Conservation (phyloP, 2,329 filamentous ascomycete species). For the Aureobasidium sp. region DNA sequence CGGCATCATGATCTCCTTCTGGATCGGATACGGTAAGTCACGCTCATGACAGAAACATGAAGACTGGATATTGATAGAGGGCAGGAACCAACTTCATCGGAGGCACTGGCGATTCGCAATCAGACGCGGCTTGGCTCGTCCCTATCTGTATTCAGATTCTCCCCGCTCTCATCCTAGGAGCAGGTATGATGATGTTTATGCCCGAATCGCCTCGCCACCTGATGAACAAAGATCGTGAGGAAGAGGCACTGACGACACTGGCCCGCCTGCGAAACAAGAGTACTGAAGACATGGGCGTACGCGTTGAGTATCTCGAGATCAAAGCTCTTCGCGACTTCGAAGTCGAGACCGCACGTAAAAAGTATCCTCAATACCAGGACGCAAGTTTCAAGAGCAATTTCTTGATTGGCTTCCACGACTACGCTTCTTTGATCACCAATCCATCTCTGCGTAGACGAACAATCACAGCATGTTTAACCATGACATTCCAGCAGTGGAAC, state of each 20-base stretch:
- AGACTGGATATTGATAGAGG: neutral
- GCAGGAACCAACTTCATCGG: conserved; percentile 36
- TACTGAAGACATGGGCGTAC: conserved; percentile 57
- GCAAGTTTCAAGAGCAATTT: conserved; percentile 18
- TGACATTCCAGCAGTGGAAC: conserved; percentile 28
- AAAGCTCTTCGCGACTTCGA: conserved; percentile 71
- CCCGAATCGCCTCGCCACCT: conserved; percentile 72
- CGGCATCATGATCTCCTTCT: conserved; percentile 24
- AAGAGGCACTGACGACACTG: conserved; percentile 57
- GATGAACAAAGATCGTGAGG: conserved; percentile 59
- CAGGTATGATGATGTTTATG: conserved; percentile 67
- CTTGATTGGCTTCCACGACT: conserved; percentile 18
- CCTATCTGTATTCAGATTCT: conserved; percentile 63
- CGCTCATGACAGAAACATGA: no score
- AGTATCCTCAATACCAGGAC: conserved; percentile 51
- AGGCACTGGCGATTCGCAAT: conserved; percentile 50
- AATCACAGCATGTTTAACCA: conserved; percentile 43
- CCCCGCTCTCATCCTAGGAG: conserved; percentile 56
- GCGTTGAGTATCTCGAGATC: conserved; percentile 74
- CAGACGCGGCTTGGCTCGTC: conserved; percentile 64
- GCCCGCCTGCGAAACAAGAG: conserved; percentile 56
- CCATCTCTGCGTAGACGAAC: conserved; percentile 60
- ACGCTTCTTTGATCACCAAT: conserved; percentile 47
- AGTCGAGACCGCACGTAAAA: conserved; percentile 58
- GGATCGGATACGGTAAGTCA: conserved; percentile 31